Base-by-base conservation (phyloP, 1,284 basidiomycete genomes). In the Trametes versicolor region DNA sequence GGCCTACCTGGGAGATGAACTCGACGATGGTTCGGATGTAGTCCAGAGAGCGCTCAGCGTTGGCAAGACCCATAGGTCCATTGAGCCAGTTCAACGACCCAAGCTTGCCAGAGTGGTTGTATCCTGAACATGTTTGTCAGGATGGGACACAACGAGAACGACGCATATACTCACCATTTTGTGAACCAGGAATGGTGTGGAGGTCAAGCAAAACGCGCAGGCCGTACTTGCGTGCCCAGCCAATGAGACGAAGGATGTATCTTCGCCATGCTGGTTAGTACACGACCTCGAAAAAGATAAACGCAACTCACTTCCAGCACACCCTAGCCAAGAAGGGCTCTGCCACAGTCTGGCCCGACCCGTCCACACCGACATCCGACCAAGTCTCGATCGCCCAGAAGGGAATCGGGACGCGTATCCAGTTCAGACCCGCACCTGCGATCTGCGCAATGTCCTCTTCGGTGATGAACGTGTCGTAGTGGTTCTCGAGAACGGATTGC, bases 211-310 rank as follows among this genome's bases (percentile, higher is more conserved):
- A 90, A 67, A 97, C 86, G 29, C 96, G 85, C 8, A 97, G 70
- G 12, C 96, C 95, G 75, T 98, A 97, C 79, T 97, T 97, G 68
- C 95, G 85, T 43, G 90, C 90, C 95, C 95, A 97, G 21, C 84
- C 81, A 55, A 96, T 75, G 6, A 91, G 81, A 63, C 90, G 91
- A 52, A 94, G 80, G 68, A 94, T 90, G 77, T 90, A 96, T 65
- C 87, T 89, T 79, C 10, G 15, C 21, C 25, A 12, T 45, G 12
- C 32, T 12, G 15, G 27, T 51, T 19, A 51, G 29, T 5, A n/a
- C 7, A 2, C 39, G 6, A 15, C 8, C 49, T 53, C 47, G 51
- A 51, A 8, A 79, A 76, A 56, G 17, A 7, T 25, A 13, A 17
- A n/a, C 10, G 7, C 4, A 7, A 67, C 72, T 62, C 84, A 78